phyloP scores from a whole-genome alignment of 31 red algal species.

The Asparagopsis taxiformis region DNA sequence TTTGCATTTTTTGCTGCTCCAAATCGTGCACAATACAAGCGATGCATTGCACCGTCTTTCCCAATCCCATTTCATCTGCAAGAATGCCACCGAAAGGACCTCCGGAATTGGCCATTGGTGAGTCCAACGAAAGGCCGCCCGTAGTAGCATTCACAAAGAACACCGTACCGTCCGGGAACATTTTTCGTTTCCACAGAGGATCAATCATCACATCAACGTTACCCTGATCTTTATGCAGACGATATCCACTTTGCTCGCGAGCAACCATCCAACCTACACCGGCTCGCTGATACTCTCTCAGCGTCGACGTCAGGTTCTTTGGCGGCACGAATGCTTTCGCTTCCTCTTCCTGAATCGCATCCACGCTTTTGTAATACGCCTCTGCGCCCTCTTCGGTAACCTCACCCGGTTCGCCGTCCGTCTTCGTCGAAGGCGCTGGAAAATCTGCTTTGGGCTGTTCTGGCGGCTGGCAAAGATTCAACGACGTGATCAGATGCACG shows the following conservation, averaged over 20 bases:
- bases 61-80: slow-evolving; percentile 97
- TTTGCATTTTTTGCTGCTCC: slow-evolving; percentile 15
- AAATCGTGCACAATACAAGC: slow-evolving; percentile 67
- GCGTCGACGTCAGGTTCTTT: slow-evolving; percentile 24
- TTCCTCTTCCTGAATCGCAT: slow-evolving; percentile 35
- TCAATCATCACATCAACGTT: slow-evolving; percentile 33
- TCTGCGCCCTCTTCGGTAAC: slow-evolving; percentile 53
- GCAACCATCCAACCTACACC: slow-evolving; percentile 76
- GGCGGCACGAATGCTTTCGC: slow-evolving; percentile 50
- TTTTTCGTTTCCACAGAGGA: slow-evolving; percentile 68
- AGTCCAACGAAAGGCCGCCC: slow-evolving; percentile 53
- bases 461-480: slow-evolving; percentile 44
- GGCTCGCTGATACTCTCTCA: slow-evolving; percentile 71
- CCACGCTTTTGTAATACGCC: slow-evolving; percentile 63
- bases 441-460: not conserved
- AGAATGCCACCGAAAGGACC: slow-evolving; percentile 87
- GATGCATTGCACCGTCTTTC: slow-evolving; percentile 91
- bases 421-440: not conserved
- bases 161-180: slow-evolving; percentile 55
- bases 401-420: slow-evolving; percentile 24
- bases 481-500: slow-evolving; percentile 30
- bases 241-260: slow-evolving; percentile 51
- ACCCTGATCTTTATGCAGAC: not conserved
- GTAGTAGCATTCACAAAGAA: slow-evolving; percentile 78
- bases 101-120: slow-evolving; percentile 31